Base-by-base conservation (phyloP, 225 moss, liverwort and hornwort species). In the Polytrichum formosum region DNA sequence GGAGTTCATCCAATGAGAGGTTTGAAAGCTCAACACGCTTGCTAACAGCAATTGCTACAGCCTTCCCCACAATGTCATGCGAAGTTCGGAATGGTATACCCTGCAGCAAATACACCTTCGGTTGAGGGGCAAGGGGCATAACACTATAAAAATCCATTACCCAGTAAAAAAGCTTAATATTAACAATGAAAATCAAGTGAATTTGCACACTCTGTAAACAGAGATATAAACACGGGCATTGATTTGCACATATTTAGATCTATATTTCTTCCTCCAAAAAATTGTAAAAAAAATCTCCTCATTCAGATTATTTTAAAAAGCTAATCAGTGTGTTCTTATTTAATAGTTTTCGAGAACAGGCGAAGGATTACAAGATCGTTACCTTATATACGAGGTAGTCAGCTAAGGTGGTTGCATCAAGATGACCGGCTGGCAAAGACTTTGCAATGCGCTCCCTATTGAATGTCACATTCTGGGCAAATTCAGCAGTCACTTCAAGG, bases 311-410 rank as follows among this genome's bases (percentile, higher is more conserved):
- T 13, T 46, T 46, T 16, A 0, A 46, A 46, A 46, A 13, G 13
- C 46, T 46, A 13, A 2, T 46, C 13, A 4, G 16, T 46, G 16
- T 16, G 35, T 35, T 35, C 35, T 35, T 9, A 35, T 46, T 46
- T 46, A 2, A 46, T 46, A 46, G 13, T 0, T 46, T 46, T 16
- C 13, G 4, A 46, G 3, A 46, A 46, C 16, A 46, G 4, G 46
- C 16, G 1, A 46, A 58, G 46, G 46, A 37, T 37, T 9, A 37
- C 37, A 37, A 37, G 37, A 53, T 66, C 22, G 8, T 71, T 79
- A 98, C 98, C 92, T 94, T 98, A 77, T 91, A 94, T 4, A 98
- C 98, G 20, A 98, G 91, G 68, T 98, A 98, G 69, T 98, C 98
- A 67, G 98, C 98, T 77, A 98, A 87, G 60, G 98, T 98, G 55